Evolutionary conservation across 495 filamentous ascomycete genomes (phyloP), one percentile per base, ranked within the genome.

Genomic region (Achaetomiella virescens): DNA sequence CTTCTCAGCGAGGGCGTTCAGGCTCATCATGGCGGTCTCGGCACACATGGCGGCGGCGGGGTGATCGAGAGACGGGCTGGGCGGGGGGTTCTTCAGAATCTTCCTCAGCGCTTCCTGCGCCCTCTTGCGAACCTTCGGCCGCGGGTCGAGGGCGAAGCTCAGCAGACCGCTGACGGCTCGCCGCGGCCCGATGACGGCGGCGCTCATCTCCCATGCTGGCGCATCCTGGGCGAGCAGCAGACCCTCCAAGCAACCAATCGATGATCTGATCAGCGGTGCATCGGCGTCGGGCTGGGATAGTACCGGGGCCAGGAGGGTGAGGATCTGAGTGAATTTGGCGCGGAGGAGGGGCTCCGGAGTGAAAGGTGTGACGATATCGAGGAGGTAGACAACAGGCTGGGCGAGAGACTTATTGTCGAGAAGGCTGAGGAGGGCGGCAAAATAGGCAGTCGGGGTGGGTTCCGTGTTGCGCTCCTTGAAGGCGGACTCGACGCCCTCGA

Each of bases 1-100:
- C 61, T 80, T 79, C 6, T 73, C 69, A 3, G 88, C 84, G 53
- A 88, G 75, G 55, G 90, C 82, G 51, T 79, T 77, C 55, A 97
- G 71, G 63, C 81, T 90, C 67, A 80, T 80, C 71, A 97, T 75
- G 14, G 90, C 88, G 17, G 86, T 86, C 70, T 95, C 89, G 17
- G 92, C 95, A 72, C 93, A 97, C 86, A 97, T 91, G 66, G 96
- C 90, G 8, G 91, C 85, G 6, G 88, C 92, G 0, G 93, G 92
- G 66, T 98, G 93, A 61, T 97, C 92, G 40, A 95, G 66, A 11
- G 88, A 89, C 2, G 93, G 95, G 64, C 86, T 95, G 15, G 92
- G 90, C 0, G 93, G 93, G 20, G 89, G 84, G 46, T 78, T 82
- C 68, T 86, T 83, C 41, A 98, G 80, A 12, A 97, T 83, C 58